These are phyloP conservation scores for Lunasporangiospora selenospora DNA, from an alignment of 192 early-diverging fungal genomes.

Conservation along the genomic window DNA sequence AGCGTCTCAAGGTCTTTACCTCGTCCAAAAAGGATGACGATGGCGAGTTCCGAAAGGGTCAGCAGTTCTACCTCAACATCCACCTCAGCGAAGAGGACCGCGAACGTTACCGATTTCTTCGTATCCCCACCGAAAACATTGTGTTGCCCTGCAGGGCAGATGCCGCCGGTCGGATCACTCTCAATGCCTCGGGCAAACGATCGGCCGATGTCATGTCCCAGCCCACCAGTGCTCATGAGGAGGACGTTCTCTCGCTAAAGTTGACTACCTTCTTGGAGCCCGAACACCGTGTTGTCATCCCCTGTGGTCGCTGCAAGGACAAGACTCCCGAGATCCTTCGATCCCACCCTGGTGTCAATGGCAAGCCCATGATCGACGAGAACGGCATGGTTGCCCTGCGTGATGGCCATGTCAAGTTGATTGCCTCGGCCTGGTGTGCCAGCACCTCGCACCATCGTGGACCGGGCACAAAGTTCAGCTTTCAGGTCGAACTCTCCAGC, in stretches of 20 bases:
- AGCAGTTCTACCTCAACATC: slow-evolving; percentile 45
- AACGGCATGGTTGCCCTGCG: slow-evolving; percentile 46
- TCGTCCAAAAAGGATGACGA: slow-evolving; percentile 50
- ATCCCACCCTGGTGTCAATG: slow-evolving; percentile 44
- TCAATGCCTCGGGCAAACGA: slow-evolving; percentile 43
- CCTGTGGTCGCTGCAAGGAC: slow-evolving; percentile 47
- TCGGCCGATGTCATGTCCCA: slow-evolving; percentile 22
- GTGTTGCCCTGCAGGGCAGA: slow-evolving; percentile 39
- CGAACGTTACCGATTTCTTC: slow-evolving; percentile 36
- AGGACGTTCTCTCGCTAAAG: slow-evolving; percentile 42
- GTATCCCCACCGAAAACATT: slow-evolving; percentile 43
- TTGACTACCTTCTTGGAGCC: slow-evolving; percentile 42
- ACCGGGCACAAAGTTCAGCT: slow-evolving; percentile 49
- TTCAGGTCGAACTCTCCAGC: slow-evolving; percentile 42
- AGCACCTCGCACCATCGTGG: slow-evolving; percentile 47
- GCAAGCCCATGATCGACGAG: slow-evolving; percentile 50
- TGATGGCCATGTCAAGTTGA: slow-evolving; percentile 42
- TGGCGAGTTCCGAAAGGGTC: slow-evolving; percentile 48
- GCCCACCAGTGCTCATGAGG: slow-evolving; percentile 47
- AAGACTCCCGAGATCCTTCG: slow-evolving; percentile 46
- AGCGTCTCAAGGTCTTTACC: slow-evolving; percentile 44
- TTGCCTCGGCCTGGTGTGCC: slow-evolving; percentile 46
- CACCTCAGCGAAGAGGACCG: slow-evolving; percentile 30
- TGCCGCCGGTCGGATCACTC: slow-evolving; percentile 14
- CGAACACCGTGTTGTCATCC: slow-evolving; percentile 40